These are phyloP conservation scores for Brassica carinata DNA, from an alignment of 345 rosid species.

Conservation along the genomic window DNA sequence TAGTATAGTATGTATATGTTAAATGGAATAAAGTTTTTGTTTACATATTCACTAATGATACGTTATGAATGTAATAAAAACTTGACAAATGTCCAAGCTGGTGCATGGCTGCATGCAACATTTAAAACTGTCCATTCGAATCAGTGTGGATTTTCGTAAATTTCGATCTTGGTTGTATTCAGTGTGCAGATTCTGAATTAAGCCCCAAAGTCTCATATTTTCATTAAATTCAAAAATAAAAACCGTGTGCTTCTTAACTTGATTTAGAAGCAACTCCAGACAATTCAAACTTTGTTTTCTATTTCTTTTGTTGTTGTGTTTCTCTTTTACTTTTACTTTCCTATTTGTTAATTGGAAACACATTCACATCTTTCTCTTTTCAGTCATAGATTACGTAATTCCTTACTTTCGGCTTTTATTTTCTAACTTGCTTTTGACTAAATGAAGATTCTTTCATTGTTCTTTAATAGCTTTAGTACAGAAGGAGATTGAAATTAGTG, in stretches of 20 bases:
- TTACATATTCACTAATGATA: neutral
- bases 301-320: constrained; percentile 3
- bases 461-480: constrained; percentile 29
- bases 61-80: neutral
- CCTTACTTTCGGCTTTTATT: constrained; percentile 38
- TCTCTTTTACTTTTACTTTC: constrained; percentile 26
- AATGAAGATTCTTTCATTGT: constrained; percentile 29
- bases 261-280: constrained; percentile 38
- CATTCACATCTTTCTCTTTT: constrained; percentile 24
- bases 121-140: neutral
- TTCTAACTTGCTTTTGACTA: constrained; percentile 36
- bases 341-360: constrained; percentile 9
- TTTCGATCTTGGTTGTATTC: neutral
- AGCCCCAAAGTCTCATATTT: neutral
- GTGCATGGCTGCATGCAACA: constrained; percentile 20
- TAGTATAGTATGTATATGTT: neutral
- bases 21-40: neutral
- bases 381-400: constrained; percentile 28
- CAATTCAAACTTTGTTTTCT: constrained; percentile 33
- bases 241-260: constrained; percentile 19
- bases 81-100: constrained; percentile 14
- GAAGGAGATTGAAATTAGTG: constrained; percentile 28
- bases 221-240: neutral
- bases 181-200: neutral
- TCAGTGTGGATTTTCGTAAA: neutral